These are phyloP conservation scores for Eimeria mitis DNA, from an alignment of 169 alveolate species.

Conservation along the genomic window DNA sequence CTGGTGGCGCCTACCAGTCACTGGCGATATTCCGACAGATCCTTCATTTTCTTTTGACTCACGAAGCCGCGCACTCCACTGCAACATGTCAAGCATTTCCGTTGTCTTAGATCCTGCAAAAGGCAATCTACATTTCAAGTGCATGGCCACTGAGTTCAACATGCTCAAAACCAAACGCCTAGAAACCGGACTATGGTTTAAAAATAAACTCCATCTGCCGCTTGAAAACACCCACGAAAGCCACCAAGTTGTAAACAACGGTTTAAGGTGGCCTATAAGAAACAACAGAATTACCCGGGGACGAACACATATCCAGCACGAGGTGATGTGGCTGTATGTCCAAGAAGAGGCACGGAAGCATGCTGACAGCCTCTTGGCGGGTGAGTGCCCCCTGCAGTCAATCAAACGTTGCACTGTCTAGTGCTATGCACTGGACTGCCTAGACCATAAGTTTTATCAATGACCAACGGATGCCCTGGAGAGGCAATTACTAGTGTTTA, in stretches of 20 bases:
- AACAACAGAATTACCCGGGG: conserved; percentile 86
- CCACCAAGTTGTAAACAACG: background rate
- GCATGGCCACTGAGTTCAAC: background rate
- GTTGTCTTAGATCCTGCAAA: conserved; percentile 92
- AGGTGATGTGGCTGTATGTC: conserved; percentile 86
- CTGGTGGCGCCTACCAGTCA: conserved; percentile 30
- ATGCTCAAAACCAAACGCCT: background rate
- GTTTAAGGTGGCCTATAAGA: background rate
- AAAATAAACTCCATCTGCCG: background rate
- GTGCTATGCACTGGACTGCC: background rate
- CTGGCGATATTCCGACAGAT: conserved; percentile 51
- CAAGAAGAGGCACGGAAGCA: conserved; percentile 93
- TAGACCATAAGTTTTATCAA: background rate
- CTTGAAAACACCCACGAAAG: background rate
- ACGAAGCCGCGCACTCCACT: conserved; percentile 58
- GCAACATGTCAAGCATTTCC: conserved; percentile 88
- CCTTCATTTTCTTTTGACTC: background rate
- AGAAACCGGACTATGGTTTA: background rate
- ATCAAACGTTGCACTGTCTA: background rate
- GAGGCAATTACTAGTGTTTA: background rate
- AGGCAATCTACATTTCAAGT: background rate
- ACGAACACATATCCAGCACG: conserved; percentile 95
- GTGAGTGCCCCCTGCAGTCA: conserved; percentile 72
- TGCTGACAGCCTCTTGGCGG: conserved; percentile 92
- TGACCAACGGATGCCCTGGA: background rate